Conservation (phyloP, 208 protist species). For the Leptomonas pyrrhocoris region DNA sequence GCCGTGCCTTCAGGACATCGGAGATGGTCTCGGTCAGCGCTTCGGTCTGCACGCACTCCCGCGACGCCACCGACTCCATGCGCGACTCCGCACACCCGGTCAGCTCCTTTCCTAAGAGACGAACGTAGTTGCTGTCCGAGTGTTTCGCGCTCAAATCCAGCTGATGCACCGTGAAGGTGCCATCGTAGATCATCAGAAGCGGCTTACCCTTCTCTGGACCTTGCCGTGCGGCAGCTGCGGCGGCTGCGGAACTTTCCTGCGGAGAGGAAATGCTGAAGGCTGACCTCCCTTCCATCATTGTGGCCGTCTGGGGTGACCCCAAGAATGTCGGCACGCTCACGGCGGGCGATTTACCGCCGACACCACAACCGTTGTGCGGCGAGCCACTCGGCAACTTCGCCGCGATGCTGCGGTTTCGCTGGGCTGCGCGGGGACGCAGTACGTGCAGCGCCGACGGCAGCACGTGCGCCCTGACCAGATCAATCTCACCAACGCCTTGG, state of each 20-base stretch:
- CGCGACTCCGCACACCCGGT: conserved; percentile 67
- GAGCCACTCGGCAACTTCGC: no score
- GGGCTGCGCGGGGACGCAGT: conserved; percentile 21
- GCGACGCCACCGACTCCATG: conserved; percentile 64
- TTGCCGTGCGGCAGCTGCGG: no score
- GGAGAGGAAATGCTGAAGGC: conserved; percentile 6
- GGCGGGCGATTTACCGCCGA: neutral
- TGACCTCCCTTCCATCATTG: neutral
- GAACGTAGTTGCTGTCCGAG: conserved; percentile 68
- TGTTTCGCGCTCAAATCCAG: conserved; percentile 68
- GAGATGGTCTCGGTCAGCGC: conserved; percentile 79
- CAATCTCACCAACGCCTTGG: conserved; percentile 67
- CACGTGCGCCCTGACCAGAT: conserved; percentile 32
- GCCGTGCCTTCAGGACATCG: conserved; percentile 38
- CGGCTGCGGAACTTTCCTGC: neutral
- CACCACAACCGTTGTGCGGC: neutral
- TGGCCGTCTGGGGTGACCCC: neutral
- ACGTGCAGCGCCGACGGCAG: conserved; percentile 54
- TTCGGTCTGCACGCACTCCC: conserved; percentile 84
- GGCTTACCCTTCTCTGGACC: neutral
- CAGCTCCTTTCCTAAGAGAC: conserved; percentile 60
- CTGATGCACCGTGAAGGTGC: conserved; percentile 69
- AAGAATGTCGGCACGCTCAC: conserved; percentile 16
- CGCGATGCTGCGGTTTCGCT: neutral
- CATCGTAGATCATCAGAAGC: conserved; percentile 55